Base-by-base conservation (phyloP, 768 basidiomycete genomes). In the Amanita jacksonii region DNA sequence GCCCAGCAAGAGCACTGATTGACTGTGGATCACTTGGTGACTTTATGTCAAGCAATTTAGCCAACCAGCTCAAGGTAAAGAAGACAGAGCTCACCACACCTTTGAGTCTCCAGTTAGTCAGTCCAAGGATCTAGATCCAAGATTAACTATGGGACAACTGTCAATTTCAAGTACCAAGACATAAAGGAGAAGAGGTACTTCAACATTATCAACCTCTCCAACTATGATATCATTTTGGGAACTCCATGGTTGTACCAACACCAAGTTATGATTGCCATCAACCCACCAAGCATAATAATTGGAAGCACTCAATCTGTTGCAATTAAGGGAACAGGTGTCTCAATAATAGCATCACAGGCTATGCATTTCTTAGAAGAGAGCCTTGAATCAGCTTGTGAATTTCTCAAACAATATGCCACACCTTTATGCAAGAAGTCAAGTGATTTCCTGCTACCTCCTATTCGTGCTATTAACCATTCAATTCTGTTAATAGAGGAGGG, bases 401-500 rank as follows among this genome's bases (percentile, higher is more conserved):
- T 6, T 12, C 12, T 28, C 7, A n/a, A 19, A 4, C 33, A 54
- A 16, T 56, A 64, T 43, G 54, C 60, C 0, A 23, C 40, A 16
- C 53, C 54, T 0, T 32, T 61, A 1, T 66, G 58, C 36, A 55
- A 53, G 31, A 43, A 49, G 4, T 58, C 54, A 0, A 47, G 40
- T 7, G 59, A 65, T 7, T 64, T 60, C 0, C 55, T 54, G 0
- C 38, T 68, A 6, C 70, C 72, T 0, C 69, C 67, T 0, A 38
- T 68, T 3, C 24, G 62, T 1, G 64, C 46, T 0, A 64, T 73
- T 1, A 72, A 73, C 46, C 68, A 73, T 44, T 34, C 43, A 0
- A 70, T 74, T 1, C 64, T 62, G 0, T 45, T 74, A 2, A 69
- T 70, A 18, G 63, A 70, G 31, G 48, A 56, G 8, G 23, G 47